Percentiles rank a stretch among this genome's conserved stretches.
phyloP scores from a whole-genome alignment of 2,329 filamentous ascomycete species.

The Cyphellophora attinorum region DNA sequence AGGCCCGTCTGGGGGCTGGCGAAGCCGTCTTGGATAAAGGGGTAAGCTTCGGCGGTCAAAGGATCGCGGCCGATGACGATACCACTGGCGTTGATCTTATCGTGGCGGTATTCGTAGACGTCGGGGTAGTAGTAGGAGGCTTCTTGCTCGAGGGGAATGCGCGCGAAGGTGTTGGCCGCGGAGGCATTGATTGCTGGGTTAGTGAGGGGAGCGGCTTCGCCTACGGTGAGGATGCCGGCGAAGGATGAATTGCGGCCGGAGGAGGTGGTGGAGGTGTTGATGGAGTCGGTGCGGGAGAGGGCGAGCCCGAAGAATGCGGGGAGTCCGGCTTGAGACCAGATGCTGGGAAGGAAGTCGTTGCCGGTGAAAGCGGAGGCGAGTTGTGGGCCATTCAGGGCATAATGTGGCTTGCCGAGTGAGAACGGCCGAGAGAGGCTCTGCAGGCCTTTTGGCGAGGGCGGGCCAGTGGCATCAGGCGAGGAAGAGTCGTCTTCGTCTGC shows the following conservation, averaged over 20 bases:
- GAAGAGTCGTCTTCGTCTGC: no score
- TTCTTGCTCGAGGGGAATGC: neutral
- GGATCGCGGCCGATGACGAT: neutral
- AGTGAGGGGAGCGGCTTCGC: neutral
- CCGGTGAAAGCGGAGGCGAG: neutral
- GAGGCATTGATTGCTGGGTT: neutral
- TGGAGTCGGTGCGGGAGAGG: neutral
- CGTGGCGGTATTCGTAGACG: neutral
- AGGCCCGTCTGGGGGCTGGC: no score
- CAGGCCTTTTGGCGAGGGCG: neutral
- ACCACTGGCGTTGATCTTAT: neutral
- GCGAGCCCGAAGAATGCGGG: neutral
- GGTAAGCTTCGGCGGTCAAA: neutral
- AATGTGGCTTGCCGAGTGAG: neutral
- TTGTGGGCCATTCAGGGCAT: neutral
- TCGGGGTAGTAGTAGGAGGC: neutral
- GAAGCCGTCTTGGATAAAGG: neutral
- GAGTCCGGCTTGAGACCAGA: no score
- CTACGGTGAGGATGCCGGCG: neutral
- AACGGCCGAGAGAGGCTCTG: neutral
- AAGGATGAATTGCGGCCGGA: no score
- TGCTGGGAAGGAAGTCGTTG: no score
- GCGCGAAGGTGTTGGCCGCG: neutral
- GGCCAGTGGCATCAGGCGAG: no score
- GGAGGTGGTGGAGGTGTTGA: no score